Conservation (phyloP, 257 asterid genomes). For the Lycium barbarum region DNA sequence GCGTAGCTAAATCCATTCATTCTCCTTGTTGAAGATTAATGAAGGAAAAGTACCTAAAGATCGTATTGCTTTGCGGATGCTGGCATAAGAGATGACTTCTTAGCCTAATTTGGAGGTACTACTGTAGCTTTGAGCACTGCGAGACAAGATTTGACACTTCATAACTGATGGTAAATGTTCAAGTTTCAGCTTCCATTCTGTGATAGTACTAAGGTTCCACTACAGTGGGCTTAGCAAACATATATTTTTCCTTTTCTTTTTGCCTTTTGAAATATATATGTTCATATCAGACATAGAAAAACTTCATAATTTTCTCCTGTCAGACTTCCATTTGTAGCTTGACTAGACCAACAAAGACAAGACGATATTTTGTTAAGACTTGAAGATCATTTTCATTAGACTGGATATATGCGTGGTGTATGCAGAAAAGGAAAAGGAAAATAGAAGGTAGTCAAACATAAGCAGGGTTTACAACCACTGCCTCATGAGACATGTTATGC, state of each 20-base stretch:
- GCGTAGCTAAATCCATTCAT: not conserved
- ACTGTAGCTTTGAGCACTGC: not conserved
- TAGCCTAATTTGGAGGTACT: constrained; percentile 86
- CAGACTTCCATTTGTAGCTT: not conserved
- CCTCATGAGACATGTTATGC: not conserved
- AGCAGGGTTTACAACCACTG: not conserved
- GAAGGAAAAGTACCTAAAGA: constrained; percentile 76
- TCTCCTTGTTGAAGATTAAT: constrained; percentile 52
- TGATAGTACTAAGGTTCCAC: not conserved
- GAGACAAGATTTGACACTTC: not conserved
- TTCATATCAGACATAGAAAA: not conserved
- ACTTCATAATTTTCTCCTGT: not conserved
- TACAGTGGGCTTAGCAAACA: not conserved
- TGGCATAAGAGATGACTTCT: constrained; percentile 78
- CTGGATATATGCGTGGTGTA: not conserved
- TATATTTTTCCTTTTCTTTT: not conserved
- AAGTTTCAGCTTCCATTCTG: not conserved
- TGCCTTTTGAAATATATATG: not conserved
- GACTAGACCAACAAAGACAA: not conserved
- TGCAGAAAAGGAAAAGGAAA: not conserved
- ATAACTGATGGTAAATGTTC: not conserved
- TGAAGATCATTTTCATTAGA: not conserved
- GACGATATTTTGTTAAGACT: not conserved
- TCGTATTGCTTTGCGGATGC: constrained; percentile 64
- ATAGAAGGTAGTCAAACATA: not conserved